These are phyloP conservation scores for Lophiotrema nucula DNA, from an alignment of 495 filamentous ascomycete species.

Conservation along the genomic window DNA sequence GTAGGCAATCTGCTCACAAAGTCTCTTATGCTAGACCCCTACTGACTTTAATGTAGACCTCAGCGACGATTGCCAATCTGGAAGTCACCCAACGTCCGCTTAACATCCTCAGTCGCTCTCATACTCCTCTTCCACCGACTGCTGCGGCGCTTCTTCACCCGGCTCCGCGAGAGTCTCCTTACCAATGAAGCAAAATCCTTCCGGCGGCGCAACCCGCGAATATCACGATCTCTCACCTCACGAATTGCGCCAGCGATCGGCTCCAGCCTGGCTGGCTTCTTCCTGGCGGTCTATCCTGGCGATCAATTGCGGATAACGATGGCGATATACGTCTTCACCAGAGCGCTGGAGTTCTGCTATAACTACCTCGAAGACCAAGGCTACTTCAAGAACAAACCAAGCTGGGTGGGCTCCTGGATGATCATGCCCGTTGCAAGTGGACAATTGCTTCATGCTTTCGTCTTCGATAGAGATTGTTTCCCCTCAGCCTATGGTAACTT, in stretches of 20 bases:
- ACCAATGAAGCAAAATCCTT: conserved; percentile 72
- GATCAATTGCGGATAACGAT: conserved; percentile 75
- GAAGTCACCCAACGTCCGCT: conserved; percentile 68
- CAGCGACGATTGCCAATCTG: conserved; percentile 53
- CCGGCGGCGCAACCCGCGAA: conserved; percentile 74
- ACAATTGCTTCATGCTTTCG: conserved; percentile 84
- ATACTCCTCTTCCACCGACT: conserved; percentile 85
- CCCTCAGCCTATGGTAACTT: conserved; percentile 71
- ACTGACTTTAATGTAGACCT: conserved; percentile 27
- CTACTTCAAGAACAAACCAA: conserved; percentile 66
- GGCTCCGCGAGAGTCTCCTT: conserved; percentile 74
- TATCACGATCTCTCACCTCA: conserved; percentile 72
- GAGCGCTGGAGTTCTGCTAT: conserved; percentile 82
- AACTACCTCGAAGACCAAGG: conserved; percentile 79
- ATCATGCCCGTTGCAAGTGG: conserved; percentile 88
- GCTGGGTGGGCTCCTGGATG: conserved; percentile 97
- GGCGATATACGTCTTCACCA: conserved; percentile 73
- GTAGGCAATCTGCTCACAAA: conserved; percentile 29
- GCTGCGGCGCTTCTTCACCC: conserved; percentile 83
- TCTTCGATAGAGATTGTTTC: conserved; percentile 90
- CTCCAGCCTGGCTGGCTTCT: conserved; percentile 78
- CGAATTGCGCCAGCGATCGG: conserved; percentile 82
- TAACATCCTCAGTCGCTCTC: conserved; percentile 76
- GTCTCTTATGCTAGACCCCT: not conserved
- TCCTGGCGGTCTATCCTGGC: conserved; percentile 73